Conservation (phyloP, 768 basidiomycete genomes). For the Leccinum obscurum region DNA sequence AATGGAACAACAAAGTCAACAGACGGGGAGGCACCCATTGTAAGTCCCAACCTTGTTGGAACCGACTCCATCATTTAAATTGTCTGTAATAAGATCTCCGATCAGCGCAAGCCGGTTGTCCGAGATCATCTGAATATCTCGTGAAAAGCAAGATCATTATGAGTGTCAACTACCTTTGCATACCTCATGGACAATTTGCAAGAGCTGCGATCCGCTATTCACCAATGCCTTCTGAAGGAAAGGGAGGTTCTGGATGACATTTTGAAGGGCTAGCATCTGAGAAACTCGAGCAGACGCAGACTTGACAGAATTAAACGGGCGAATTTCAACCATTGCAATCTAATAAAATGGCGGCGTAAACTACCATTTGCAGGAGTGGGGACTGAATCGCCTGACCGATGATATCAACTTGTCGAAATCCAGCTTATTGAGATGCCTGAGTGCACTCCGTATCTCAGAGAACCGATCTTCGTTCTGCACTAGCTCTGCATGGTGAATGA, state of each 20-base stretch:
- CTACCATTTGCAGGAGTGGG: not conserved
- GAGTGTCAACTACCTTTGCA: not conserved
- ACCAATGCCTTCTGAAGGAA: slow-evolving; percentile 60
- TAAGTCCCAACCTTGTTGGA: slow-evolving; percentile 53
- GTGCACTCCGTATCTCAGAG: slow-evolving; percentile 61
- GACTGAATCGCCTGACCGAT: slow-evolving; percentile 42
- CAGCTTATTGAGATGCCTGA: slow-evolving; percentile 72
- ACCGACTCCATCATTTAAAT: slow-evolving; percentile 71
- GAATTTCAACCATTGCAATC: slow-evolving; percentile 67
- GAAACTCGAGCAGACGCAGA: slow-evolving; percentile 66
- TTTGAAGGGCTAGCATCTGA: slow-evolving; percentile 80
- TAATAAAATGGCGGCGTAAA: slow-evolving; percentile 27
- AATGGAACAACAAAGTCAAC: not conserved
- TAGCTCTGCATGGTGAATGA: slow-evolving; percentile 51
- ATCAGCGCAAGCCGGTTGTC: slow-evolving; percentile 72
- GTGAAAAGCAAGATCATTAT: not conserved
- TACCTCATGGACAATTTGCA: slow-evolving; percentile 64
- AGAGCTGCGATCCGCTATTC: slow-evolving; percentile 56
- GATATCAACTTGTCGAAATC: slow-evolving; percentile 89
- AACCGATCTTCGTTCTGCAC: slow-evolving; percentile 76
- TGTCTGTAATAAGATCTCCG: slow-evolving; percentile 53
- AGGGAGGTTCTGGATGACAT: slow-evolving; percentile 66
- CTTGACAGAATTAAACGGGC: slow-evolving; percentile 53
- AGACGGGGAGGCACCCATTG: not conserved
- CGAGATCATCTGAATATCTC: slow-evolving; percentile 57